Evolutionary conservation across 2,329 filamentous ascomycete species (phyloP), one percentile per base, ranked within the genome.

Genomic region (Sordariomycetes sp.): DNA sequence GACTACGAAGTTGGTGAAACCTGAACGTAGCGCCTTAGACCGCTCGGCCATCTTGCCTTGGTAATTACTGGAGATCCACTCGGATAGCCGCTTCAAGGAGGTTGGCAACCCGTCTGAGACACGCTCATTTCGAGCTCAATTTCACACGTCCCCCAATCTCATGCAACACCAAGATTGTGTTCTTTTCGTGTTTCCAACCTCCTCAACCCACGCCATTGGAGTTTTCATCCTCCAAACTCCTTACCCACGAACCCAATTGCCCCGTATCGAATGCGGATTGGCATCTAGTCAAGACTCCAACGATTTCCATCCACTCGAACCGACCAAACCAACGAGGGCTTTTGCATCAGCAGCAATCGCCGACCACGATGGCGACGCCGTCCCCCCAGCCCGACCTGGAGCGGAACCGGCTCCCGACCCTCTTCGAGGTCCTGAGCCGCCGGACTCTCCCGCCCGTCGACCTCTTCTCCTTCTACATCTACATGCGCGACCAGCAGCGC

Each of bases 401-500:
- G 64, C 86, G 94, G 67, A 95, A 96, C 70, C 83, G 94, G 63
- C 82, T 99, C 60, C 94, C 94, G 53, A 97, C 91, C 1, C 83
- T 99, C 56, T 97, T 96, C 70, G 95, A 99, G 74, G 94, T 99
- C 59, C 78, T 99, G 61, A 96, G 90, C 70, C 86, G 95, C 64
- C 86, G 91, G 63, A 99, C 94, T n/a, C 80, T 95, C 22, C 90
- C 95, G 54, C 94, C 94, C 0, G 93, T 99, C 59, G 95, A 99
- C 69, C 79, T 99, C 12, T 99, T 96, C 73, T 97, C 92, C 1
- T 99, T 99, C 77, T 99, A 99, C 75, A 99, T 99, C 66, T 99
- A 96, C 75, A 99, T 99, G 94, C 85, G 94, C 67, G 95, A 99
- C 72, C 92, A 97, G 74, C 94, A 99, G 73, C 86, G 92, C 70